Evolutionary conservation across 305 asterid genomes (phyloP), one percentile per base, ranked within the genome.

Genomic region (Withania somnifera): DNA sequence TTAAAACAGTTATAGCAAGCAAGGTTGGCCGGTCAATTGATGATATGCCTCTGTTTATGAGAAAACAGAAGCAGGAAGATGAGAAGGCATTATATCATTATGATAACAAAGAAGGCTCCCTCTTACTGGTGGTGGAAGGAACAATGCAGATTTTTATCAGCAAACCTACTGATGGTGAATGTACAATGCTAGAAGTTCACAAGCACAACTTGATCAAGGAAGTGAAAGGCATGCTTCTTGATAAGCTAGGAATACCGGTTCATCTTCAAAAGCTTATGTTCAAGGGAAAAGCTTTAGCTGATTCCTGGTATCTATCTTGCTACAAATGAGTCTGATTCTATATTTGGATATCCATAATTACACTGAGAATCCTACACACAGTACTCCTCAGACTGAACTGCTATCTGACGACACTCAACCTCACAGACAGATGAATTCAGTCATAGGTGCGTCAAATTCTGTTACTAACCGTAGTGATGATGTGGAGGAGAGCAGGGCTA

Each of bases 1-100:
- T 86, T 58, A 84, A 71, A 53, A 26, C 63, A 2, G 28, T 84
- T 40, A 76, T 79, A 8, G 87, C 82, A 83, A 86, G 87, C 73
- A 71, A 42, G 19, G 67, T 11, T 75, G 84, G 85, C 38, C 80
- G 1, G 81, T 11, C 85, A 5, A 42, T 86, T 10, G 20, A 36
- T 36, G 83, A 76, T 64, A 57, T 63, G 40, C 19, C 1, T 50
- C 57, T 86, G 11, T 52, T 53, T 38, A 61, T 60, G 50, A 61
- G 77, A 26, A 83, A 83, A 22, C 20, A 13, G 45, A 47, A 60
- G 28, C 87, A 84, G 3, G 22, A 71, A 79, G 52, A 82, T 61
- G 83, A n/a, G n/a, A 51, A 67, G 82, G 52, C 38, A 28, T 22
- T 83, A 15, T 52, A 36, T 51, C 54, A 2, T 22, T 86, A 67